Evolutionary conservation across 1,139 yeast genomes (phyloP), one percentile per base, ranked within the genome.

Genomic region (Geotrichum australiense): DNA sequence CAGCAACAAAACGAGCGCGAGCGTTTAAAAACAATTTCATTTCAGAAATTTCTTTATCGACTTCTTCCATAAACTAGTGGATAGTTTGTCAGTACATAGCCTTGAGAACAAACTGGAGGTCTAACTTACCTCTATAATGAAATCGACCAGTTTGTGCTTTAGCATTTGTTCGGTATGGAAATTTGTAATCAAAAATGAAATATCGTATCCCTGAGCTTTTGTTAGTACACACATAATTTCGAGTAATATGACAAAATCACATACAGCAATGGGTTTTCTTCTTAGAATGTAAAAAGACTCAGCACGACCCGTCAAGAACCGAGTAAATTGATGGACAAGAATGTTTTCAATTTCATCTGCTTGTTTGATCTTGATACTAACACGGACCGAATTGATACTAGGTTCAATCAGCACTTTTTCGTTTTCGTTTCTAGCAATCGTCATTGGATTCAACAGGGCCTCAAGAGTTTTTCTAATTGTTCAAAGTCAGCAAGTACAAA

Each of bases 311-410:
- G 96, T 89, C 61, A 91, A 73, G 63, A 91, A 91, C 51, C 96
- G 71, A 10, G 96, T 82, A 64, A 91, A 91, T 63, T 89, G 87
- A 62, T 86, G 95, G 35, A 91, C 98, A 53, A 91, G 71, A 47
- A 91, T 87, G 55, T 78, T 83, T 65, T 91, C 99, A 59, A 93
- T 91, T 63, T 91, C 98, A 63, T 91, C 99, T 6, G 96, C 94
- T 64, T 91, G 98, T 63, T 91, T 91, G 63, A 91, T 91, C 61
- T 82, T 83, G 55, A 91, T 82, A 37, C 94, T 82, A 24, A 91
- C 82, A 58, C 98, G 75, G 31, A 66, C 68, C 1, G 95, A 83
- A 64, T 91, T 91, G 61, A 91, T 81, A 49, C 95, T 82, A 10
- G 97, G 89, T 62, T 91, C 99, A 55, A 91, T 91, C 53, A 91